Percentiles rank a stretch among this genome's conserved stretches.
Conservation (phyloP, 805 yeast genomes). For the Wickerhamomyces subpelliculosus region DNA sequence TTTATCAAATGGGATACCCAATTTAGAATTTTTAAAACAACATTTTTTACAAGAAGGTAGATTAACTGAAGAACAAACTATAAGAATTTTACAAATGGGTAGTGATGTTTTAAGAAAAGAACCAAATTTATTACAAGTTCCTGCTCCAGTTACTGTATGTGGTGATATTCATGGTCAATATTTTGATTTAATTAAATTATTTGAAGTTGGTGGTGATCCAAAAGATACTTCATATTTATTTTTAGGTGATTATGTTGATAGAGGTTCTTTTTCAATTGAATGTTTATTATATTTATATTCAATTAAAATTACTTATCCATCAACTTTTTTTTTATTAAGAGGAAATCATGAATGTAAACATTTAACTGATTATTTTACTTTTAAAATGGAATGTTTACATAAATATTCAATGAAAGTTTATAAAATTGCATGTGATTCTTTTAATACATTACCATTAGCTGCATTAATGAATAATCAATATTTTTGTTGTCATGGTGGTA, state of each 20-base stretch:
- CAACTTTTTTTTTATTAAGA: conserved; percentile 71
- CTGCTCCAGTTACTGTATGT: conserved; percentile 92
- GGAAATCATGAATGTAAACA: conserved; percentile 96
- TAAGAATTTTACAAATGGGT: conserved; percentile 58
- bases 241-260: conserved; percentile 91
- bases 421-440: conserved; percentile 67
- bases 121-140: conserved; percentile 73
- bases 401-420: conserved; percentile 65
- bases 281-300: conserved; percentile 70
- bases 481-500: conserved; percentile 94
- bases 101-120: conserved; percentile 57
- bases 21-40: conserved; percentile 58
- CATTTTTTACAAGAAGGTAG: conserved; percentile 83
- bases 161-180: conserved; percentile 98
- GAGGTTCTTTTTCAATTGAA: conserved; percentile 89
- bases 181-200: conserved; percentile 80
- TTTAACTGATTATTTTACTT: conserved; percentile 89
- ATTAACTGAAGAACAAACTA: conserved; percentile 60
- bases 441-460: conserved; percentile 83
- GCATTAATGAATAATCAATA: conserved; percentile 92
- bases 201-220: conserved; percentile 93
- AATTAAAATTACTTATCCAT: conserved; percentile 69
- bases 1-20: conserved; percentile 56
- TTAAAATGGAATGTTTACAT: conserved; percentile 82
- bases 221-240: conserved; percentile 68